Conservation (phyloP, 495 filamentous ascomycete genomes). For the Penicillium chermesinum region DNA sequence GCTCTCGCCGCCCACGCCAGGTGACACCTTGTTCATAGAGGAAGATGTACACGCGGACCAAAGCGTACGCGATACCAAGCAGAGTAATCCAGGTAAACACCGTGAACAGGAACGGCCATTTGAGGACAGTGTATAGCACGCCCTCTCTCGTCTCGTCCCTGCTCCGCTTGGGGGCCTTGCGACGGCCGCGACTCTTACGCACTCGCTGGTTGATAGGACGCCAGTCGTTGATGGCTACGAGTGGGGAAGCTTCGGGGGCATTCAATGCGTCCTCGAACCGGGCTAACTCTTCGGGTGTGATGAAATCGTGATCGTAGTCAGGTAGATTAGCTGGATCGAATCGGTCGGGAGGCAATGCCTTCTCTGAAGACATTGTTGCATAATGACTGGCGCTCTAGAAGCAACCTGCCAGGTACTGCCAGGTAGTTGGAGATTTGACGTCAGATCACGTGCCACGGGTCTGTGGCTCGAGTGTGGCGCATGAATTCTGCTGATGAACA, state of each 20-base stretch:
- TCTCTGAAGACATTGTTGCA: conserved; percentile 36
- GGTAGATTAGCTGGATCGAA: conserved; percentile 49
- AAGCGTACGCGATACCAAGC: conserved; percentile 61
- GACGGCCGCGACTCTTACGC: conserved; percentile 41
- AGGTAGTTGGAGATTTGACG: conserved; percentile 18
- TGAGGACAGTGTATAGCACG: conserved; percentile 77
- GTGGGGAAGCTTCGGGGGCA: conserved; percentile 42
- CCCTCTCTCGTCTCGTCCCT: conserved; percentile 94
- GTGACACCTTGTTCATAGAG: conserved; percentile 67
- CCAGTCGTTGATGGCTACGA: conserved; percentile 82
- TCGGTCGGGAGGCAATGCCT: conserved; percentile 19
- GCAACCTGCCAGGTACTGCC: not conserved
- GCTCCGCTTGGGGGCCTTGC: conserved; percentile 47
- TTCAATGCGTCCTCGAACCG: conserved; percentile 48
- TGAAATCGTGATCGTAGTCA: conserved; percentile 62
- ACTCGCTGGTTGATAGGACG: conserved; percentile 68
- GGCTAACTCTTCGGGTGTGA: conserved; percentile 48
- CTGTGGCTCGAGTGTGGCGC: conserved; percentile 7
- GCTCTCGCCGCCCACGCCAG: conserved; percentile 63
- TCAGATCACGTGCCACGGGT: conserved; percentile 21
- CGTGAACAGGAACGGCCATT: conserved; percentile 81
- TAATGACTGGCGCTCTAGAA: conserved; percentile 13
- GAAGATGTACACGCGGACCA: conserved; percentile 84
- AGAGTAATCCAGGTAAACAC: conserved; percentile 76
- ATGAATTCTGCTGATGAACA: too few relatives aligned